Base-by-base conservation (phyloP, 2,329 filamentous ascomycete genomes). In the Albifimbria verrucaria region DNA sequence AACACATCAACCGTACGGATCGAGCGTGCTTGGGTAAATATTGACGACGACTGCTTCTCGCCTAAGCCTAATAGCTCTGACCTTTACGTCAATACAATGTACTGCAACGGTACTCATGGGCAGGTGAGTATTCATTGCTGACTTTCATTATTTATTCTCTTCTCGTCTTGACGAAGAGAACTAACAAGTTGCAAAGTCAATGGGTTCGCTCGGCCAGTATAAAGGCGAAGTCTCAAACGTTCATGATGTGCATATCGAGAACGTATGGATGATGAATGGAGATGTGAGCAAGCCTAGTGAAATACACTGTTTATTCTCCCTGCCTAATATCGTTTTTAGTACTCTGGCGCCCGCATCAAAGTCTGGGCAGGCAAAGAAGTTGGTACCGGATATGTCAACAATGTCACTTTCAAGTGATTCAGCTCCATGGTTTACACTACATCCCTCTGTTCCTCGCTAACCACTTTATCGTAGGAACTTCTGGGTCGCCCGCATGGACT, bases 181-280 rank as follows among this genome's bases (percentile, higher is more conserved):
- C 10, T 39, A 22, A 56, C 3, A 54, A 7, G 0, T 17, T 4
- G 57, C 60, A 3, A 50, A 62, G 23, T 62, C 60, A 1, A 62
- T 62, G 10, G 60, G 60, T 11, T 62, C 60, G 17, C 56, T 62
- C 2, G 60, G 60, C 1, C 60, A 62, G 22, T 62, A 62, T 48
- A 44, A 55, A 7, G 60, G 60, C 0, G 60, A 62, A 36, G 57
- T 57, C 50, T 62, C 60, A 1, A 59, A 59, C 18, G 55, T 62
- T 20, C 55, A 62, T n/a, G 60, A 63, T 7, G 59, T 60, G 2
- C 50, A 61, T 15, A 63, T 63, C 26, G 61, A 63, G 7, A 63
- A 63, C 9, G 57, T 63, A 22, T 63, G 60, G 61, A 56, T 63
- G 54, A 57, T 63, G 50, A 63, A 63, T 45, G 60, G 61, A n/a